Conservation (phyloP, 306 rosid species). For the Rubus parviflorus region DNA sequence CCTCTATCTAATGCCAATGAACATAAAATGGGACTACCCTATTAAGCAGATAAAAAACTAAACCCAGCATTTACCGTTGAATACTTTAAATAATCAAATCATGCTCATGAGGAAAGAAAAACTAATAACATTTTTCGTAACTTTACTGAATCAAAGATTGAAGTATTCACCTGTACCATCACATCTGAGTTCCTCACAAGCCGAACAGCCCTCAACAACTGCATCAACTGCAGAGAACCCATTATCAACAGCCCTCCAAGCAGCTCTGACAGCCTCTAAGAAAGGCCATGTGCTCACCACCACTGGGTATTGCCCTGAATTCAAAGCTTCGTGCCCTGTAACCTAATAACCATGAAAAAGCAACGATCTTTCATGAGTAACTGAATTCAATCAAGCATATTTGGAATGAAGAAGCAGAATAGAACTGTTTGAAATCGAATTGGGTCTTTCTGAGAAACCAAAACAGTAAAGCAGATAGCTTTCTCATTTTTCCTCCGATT, state of each 20-base stretch:
- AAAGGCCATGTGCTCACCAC: conserved; percentile 98
- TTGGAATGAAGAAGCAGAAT: conserved; percentile 11
- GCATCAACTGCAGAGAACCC: conserved; percentile 85
- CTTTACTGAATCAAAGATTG: conserved; percentile 1
- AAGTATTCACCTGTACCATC: conserved; percentile 82
- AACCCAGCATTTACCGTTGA: neutral
- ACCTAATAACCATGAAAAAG: conserved; percentile 37
- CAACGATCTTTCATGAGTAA: neutral
- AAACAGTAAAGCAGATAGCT: neutral
- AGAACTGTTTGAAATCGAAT: neutral
- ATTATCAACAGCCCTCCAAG: conserved; percentile 70
- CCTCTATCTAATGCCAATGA: neutral
- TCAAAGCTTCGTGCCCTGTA: conserved; percentile 42
- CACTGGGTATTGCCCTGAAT: conserved; percentile 50
- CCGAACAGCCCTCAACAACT: conserved; percentile 85
- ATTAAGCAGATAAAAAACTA: conserved; percentile 14
- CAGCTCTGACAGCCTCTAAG: conserved; percentile 82
- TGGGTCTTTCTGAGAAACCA: neutral
- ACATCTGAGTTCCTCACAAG: conserved; percentile 87
- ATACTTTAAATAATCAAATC: neutral
- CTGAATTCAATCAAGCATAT: neutral
- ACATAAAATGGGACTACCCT: neutral
- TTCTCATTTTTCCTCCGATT: neutral
- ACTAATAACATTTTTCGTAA: neutral
- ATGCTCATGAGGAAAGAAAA: neutral